phyloP scores from a whole-genome alignment of 805 yeast species.

The Debaryomyces maramus region DNA sequence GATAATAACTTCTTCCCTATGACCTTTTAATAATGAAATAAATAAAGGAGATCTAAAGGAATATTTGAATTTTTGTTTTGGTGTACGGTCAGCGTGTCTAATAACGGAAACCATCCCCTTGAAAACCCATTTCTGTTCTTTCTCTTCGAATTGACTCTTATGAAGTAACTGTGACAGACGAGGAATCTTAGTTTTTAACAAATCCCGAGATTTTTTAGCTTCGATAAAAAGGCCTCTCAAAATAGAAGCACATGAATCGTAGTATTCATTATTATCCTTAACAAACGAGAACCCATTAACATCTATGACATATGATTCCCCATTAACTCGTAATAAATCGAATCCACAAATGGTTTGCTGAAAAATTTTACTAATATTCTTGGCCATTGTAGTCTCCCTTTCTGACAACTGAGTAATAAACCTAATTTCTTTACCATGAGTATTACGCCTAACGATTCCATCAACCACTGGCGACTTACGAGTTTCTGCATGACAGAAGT shows the following conservation, averaged over 20 bases:
- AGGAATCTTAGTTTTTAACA: conserved; percentile 39
- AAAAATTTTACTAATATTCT: conserved; percentile 69
- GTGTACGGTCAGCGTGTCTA: conserved; percentile 98
- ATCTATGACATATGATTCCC: conserved; percentile 89
- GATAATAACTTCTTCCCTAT: conserved; percentile 92
- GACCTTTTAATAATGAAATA: conserved; percentile 85
- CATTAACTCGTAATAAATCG: conserved; percentile 86
- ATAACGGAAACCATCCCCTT: conserved; percentile 90
- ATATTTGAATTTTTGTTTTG: conserved; percentile 95
- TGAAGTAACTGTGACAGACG: conserved; percentile 31
- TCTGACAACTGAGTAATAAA: conserved; percentile 77
- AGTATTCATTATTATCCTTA: conserved; percentile 83
- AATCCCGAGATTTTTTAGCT: conserved; percentile 43
- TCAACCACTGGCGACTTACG: conserved; percentile 99
- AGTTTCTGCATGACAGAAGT: conserved; percentile 95
- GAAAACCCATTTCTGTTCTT: conserved; percentile 92
- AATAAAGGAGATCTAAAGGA: conserved; percentile 88
- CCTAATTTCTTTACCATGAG: conserved; percentile 95
- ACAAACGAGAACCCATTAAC: conserved; percentile 98
- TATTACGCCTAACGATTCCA: conserved; percentile 94
- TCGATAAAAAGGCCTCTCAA: conserved; percentile 71
- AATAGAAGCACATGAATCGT: conserved; percentile 78
- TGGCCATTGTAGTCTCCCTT: conserved; percentile 80
- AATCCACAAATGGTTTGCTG: conserved; percentile 97
- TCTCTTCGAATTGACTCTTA: conserved; percentile 50